phyloP scores from a whole-genome alignment of 306 rosid species.

The Acacia confusa region DNA sequence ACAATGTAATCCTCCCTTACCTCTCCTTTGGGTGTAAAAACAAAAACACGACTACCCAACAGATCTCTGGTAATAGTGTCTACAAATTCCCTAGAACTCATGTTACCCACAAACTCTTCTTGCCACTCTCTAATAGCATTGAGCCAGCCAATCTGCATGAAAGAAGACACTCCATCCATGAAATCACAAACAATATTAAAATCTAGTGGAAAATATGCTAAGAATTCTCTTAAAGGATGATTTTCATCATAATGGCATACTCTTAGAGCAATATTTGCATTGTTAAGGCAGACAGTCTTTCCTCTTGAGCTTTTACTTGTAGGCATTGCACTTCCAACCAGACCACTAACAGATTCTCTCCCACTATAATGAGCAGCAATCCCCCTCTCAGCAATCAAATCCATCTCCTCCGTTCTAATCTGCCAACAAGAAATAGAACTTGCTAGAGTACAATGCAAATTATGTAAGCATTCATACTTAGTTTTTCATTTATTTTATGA shows the following conservation, averaged over 20 bases:
- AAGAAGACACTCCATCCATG: constrained; percentile 39
- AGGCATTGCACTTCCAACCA: constrained; percentile 70
- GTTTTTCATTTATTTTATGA: neutral
- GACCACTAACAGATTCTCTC: constrained; percentile 62
- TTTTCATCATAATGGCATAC: constrained; percentile 48
- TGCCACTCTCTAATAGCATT: constrained; percentile 99
- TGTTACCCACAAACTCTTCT: constrained; percentile 99
- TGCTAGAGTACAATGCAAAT: neutral
- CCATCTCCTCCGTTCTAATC: constrained; percentile 98
- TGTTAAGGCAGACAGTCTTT: constrained; percentile 82
- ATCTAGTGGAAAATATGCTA: constrained; percentile 13
- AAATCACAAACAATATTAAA: constrained; percentile 31
- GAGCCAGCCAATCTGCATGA: constrained; percentile 95
- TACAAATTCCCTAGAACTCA: constrained; percentile 99
- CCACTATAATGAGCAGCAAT: constrained; percentile 98
- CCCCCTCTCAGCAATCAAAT: constrained; percentile 97
- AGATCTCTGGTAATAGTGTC: constrained; percentile 96
- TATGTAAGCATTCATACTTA: neutral
- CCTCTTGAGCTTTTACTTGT: constrained; percentile 74
- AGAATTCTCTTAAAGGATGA: constrained; percentile 35
- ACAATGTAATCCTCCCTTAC: constrained; percentile 44
- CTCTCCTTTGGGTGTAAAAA: constrained; percentile 98
- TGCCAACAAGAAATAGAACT: constrained; percentile 42
- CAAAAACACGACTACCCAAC: constrained; percentile 95
- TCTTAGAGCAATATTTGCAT: constrained; percentile 98